Evolutionary conservation across 768 basidiomycete genomes (phyloP), one percentile per base, ranked within the genome.

Genomic region (Tylopilus plumbeoviolaceoides): DNA sequence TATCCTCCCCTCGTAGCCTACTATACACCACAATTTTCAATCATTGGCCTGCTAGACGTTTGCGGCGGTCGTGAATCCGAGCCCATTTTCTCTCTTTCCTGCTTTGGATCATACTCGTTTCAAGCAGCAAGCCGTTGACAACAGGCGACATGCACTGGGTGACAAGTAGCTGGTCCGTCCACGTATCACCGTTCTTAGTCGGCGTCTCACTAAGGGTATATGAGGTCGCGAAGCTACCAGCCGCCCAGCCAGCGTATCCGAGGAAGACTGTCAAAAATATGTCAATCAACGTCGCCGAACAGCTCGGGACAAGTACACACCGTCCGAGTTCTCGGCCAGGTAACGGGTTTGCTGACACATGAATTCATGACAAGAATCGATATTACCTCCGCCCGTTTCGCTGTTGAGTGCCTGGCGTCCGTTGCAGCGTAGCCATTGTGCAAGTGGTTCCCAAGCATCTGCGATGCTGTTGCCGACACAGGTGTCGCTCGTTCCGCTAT

Each of bases 311-410:
- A 33, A 2, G 36, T 7, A n/a, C 56, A 18, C 20, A 58, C 55
- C 55, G 15, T 57, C 57, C 15, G 57, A 57, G 36, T 58, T 58
- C 23, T 48, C 15, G 18, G 57, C 57, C 35, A 49, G 27, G 44
- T 57, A 58, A 1, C 38, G 18, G 7, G 57, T 38, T 31, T 58
- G 39, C 11, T 58, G 25, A 7, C 49, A 56, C 20, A 58, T 9
- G 33, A 70, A 75, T 15, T 69, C 66, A 5, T 71, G 63, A 57
- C 81, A 82, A 5, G 72, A 73, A 1, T 71, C 71, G 5, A 71
- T 69, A 58, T 82, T 76, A 11, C 80, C 80, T 23, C 80, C 81
- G 46, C 82, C 81, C 2, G 80, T 81, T 63, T 83, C 81, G 6
- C 78, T 79, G 59, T 79, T 76, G 62, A 84, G 68, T 0, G 79